Evolutionary conservation across 495 filamentous ascomycete genomes (phyloP), one percentile per base, ranked within the genome.

Genomic region (Aspergillus haitiensis): DNA sequence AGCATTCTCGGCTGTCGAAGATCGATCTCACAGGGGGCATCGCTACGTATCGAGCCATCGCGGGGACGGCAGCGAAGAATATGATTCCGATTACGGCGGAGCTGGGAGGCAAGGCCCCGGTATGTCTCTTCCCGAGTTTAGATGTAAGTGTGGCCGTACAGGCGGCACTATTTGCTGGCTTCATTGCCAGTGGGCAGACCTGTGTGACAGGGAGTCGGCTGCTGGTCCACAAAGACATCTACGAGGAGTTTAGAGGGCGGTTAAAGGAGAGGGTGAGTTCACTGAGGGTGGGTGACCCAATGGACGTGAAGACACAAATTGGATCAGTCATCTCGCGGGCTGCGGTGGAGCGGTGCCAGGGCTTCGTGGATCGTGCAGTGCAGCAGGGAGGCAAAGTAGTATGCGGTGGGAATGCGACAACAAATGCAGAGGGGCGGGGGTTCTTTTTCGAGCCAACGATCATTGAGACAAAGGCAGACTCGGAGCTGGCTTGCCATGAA

Each of bases 21-120:
- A 82, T 89, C n/a, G 82, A 86, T 56, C 72, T 88, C 6, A 88
- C 84, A 0, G 86, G 85, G 15, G 81, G 83, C 0, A 77, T 79
- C 15, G 65, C 52, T 1, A 82, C 86, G 0, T 68, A 76, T 7
- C 70, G 61, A 18, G 74, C 77, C 3, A 76, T 81, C 58, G 82
- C 80, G 0, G 66, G 72, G 1, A 66, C 79, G 11, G 83, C 76
- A 0, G 79, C 80, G 2, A 62, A 68, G 10, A 84, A 85, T 57
- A 64, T 87, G 40, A 75, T 78, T 13, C 77, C 75, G 15, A 82
- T 82, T 49, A 85, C 82, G 15, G 82, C 83, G 0, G 84, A 87
- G 64, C 62, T 86, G 13, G 85, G 84, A 1, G 85, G 85, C 0
- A 86, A 87, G 66, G 82, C 83, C 0, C 83, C 84, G 0, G 67